Evolutionary conservation across 2,329 filamentous ascomycete species (phyloP).

Genomic region (Huntiella moniliformis): DNA sequence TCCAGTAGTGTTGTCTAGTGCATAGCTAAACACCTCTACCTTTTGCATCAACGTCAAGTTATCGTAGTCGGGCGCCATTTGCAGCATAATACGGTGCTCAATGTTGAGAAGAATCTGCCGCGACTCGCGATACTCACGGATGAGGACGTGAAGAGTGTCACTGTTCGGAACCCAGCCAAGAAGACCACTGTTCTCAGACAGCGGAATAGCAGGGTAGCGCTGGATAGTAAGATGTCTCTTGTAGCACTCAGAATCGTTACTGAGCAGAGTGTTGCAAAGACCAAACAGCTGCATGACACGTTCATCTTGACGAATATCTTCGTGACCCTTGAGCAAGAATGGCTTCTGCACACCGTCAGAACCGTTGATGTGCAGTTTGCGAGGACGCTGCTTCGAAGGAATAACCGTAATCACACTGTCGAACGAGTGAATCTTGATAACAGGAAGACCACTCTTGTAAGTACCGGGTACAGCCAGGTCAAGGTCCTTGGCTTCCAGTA

Average conservation of each 20-base stretch:
- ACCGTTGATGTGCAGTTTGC: slow-evolving; percentile 72
- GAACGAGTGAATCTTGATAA: slow-evolving; percentile 76
- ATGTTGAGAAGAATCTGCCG: slow-evolving; percentile 97
- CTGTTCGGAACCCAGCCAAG: slow-evolving; percentile 95
- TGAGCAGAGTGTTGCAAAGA: slow-evolving; percentile 84
- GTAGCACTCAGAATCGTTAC: slow-evolving; percentile 87
- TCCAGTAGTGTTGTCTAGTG: slow-evolving; percentile 94
- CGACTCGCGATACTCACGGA: slow-evolving; percentile 91
- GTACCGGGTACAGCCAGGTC: slow-evolving; percentile 92
- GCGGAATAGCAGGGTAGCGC: slow-evolving; percentile 84
- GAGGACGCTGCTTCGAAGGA: slow-evolving; percentile 86
- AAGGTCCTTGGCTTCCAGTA: slow-evolving; percentile 68
- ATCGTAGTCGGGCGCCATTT: slow-evolving; percentile 98
- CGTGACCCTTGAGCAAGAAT: slow-evolving; percentile 92
- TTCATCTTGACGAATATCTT: slow-evolving; percentile 97
- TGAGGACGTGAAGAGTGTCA: slow-evolving; percentile 89
- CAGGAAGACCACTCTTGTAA: slow-evolving; percentile 58
- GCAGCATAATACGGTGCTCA: slow-evolving; percentile 97
- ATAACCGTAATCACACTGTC: slow-evolving; percentile 83
- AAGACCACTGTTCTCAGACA: slow-evolving; percentile 90
- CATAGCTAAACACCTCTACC: slow-evolving; percentile 97
- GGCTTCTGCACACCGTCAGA: slow-evolving; percentile 78
- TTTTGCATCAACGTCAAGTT: slow-evolving; percentile 99
- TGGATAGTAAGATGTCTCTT: slow-evolving; percentile 96
- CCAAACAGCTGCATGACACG: slow-evolving; percentile 99